Evolutionary conservation across 2,329 filamentous ascomycete species (phyloP).

Genomic region (Pezicula neosporulosa): DNA sequence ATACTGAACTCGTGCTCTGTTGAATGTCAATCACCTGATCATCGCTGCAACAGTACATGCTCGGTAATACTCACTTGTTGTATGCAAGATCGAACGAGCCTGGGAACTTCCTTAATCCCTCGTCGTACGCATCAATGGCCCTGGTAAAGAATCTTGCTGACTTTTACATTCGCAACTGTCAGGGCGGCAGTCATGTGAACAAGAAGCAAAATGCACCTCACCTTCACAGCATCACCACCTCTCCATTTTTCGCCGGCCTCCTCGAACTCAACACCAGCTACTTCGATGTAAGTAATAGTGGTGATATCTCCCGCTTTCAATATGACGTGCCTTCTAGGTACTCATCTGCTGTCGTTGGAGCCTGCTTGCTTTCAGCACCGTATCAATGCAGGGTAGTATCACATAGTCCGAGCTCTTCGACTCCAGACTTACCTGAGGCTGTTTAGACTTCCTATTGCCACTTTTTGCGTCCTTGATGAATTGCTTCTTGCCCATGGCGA

Average conservation of each 20-base stretch:
- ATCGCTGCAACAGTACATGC: not conserved
- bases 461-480: conserved; percentile 26
- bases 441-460: conserved; percentile 35
- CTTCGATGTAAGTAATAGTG: conserved; percentile 5
- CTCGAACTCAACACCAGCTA: conserved; percentile 64
- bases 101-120: conserved; percentile 58
- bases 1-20: conserved; percentile 64
- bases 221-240: conserved; percentile 64
- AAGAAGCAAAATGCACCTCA: conserved; percentile 30
- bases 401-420: not conserved
- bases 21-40: conserved; percentile 7
- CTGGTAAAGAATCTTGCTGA: conserved; percentile 52
- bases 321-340: conserved; percentile 52
- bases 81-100: conserved; percentile 68
- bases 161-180: conserved; percentile 10
- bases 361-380: conserved; percentile 28
- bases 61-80: conserved; percentile 56
- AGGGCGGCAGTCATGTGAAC: conserved; percentile 4
- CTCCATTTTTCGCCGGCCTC: conserved; percentile 74
- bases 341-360: conserved; percentile 61
- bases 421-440: conserved; percentile 17
- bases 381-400: not conserved
- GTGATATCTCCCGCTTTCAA: too few relatives aligned
- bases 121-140: conserved; percentile 63
- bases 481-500: conserved; percentile 30